phyloP scores from a whole-genome alignment of 306 rosid genomes.

The Gillenia trifoliata region DNA sequence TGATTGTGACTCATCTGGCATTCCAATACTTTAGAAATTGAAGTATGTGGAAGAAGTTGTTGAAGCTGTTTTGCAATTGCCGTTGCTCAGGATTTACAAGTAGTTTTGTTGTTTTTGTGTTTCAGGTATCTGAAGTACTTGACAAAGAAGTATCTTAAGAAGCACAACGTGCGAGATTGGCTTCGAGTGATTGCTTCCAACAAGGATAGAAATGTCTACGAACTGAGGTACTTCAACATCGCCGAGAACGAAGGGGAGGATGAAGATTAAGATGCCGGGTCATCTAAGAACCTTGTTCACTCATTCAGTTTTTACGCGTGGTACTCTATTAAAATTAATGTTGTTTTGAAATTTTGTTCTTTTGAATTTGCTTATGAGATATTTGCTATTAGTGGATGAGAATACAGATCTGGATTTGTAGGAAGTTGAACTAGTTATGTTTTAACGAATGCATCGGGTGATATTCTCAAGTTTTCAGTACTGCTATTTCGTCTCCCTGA shows the following conservation, averaged over 20 bases:
- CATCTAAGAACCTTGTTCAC: conserved; percentile 4
- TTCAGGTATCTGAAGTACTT: conserved; percentile 54
- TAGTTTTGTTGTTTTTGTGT: background rate
- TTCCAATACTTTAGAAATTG: background rate
- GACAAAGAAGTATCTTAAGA: conserved; percentile 55
- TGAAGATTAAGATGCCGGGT: conserved; percentile 31
- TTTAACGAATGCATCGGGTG: background rate
- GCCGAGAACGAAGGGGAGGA: conserved; percentile 63
- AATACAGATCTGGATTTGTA: background rate
- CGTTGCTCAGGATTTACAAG: background rate
- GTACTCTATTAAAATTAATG: background rate
- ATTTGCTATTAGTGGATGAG: background rate
- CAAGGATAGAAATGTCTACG: conserved; percentile 56
- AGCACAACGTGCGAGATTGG: conserved; percentile 61
- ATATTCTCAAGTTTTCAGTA: background rate
- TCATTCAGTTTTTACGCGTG: background rate
- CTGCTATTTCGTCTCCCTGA: background rate
- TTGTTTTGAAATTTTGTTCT: conserved; percentile 21
- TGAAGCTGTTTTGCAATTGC: background rate
- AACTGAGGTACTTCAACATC: conserved; percentile 61
- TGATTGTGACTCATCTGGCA: background rate
- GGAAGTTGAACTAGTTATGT: conserved; percentile 1
- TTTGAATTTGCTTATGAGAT: background rate
- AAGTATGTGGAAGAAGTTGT: background rate
- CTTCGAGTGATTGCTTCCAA: conserved; percentile 56